Conservation (phyloP, 805 yeast species). For the Wickerhamomyces bovis region DNA sequence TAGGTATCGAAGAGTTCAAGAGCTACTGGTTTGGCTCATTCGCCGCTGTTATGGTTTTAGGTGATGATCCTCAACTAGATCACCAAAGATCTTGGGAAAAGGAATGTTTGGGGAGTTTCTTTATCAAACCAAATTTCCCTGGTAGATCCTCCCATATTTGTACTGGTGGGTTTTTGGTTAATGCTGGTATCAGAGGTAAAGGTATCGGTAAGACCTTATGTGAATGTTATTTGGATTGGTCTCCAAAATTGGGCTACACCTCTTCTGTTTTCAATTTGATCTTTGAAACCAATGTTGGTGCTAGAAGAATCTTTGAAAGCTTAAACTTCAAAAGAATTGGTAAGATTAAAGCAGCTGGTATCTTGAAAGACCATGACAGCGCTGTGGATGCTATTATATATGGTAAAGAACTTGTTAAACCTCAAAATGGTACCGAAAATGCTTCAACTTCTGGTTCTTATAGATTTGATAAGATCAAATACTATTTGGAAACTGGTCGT, state of each 20-base stretch:
- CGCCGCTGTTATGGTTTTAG: conserved; percentile 74
- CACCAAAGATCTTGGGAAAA: conserved; percentile 77
- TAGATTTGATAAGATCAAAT: conserved; percentile 66
- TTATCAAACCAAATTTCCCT: conserved; percentile 82
- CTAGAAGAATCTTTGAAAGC: conserved; percentile 70
- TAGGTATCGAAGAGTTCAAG: conserved; percentile 71
- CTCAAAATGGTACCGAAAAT: conserved; percentile 33
- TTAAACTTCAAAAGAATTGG: conserved; percentile 76
- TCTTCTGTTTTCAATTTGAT: conserved; percentile 79
- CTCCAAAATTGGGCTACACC: conserved; percentile 82
- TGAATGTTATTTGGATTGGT: conserved; percentile 86
- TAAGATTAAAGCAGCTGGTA: conserved; percentile 79
- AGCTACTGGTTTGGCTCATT: conserved; percentile 85
- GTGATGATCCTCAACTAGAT: conserved; percentile 55
- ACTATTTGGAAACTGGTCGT: conserved; percentile 74
- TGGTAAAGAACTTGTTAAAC: conserved; percentile 68
- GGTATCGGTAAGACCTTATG: conserved; percentile 85
- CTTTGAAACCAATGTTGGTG: conserved; percentile 82
- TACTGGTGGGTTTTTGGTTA: conserved; percentile 81
- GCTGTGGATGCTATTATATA: conserved; percentile 86
- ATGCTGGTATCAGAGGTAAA: conserved; percentile 87
- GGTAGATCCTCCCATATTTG: conserved; percentile 93
- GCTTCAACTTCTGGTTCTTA: conserved; percentile 44
- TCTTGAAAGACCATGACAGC: conserved; percentile 73
- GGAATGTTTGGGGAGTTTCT: conserved; percentile 85